A percentile compares a stretch with the other conserved stretches of the same genome.
Conservation (phyloP, 2,329 filamentous ascomycete genomes). For the Hirsutella minnesotensis region DNA sequence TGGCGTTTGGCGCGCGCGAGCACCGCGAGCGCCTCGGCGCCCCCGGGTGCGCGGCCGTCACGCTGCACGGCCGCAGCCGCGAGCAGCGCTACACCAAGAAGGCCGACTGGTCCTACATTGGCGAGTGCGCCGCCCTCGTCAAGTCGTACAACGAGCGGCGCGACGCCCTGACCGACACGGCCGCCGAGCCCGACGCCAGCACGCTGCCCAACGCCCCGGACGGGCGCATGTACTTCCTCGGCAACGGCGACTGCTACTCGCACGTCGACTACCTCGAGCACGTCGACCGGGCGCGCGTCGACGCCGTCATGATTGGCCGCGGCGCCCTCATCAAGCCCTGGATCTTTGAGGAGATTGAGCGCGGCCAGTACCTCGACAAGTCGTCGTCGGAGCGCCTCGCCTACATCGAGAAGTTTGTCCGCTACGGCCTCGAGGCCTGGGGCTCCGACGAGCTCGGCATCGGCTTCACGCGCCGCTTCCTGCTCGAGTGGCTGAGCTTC, state of each 20-base stretch:
- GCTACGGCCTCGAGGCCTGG: slow-evolving; percentile 89
- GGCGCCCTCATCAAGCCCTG: slow-evolving; percentile 95
- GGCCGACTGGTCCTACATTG: slow-evolving; percentile 94
- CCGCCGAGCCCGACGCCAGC: slow-evolving; percentile 62
- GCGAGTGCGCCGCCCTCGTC: slow-evolving; percentile 77
- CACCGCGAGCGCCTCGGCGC: slow-evolving; percentile 58
- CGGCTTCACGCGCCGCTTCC: slow-evolving; percentile 79
- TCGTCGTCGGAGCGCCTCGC: slow-evolving; percentile 73
- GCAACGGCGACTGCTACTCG: slow-evolving; percentile 94
- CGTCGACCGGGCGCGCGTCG: slow-evolving; percentile 66
- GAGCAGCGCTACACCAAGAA: slow-evolving; percentile 87
- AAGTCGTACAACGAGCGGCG: slow-evolving; percentile 63
- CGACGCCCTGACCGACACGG: slow-evolving; percentile 60
- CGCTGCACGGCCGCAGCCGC: slow-evolving; percentile 82
- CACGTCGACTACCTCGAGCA: slow-evolving; percentile 78
- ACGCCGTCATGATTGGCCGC: slow-evolving; percentile 94
- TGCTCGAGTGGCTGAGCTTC: slow-evolving; percentile 95
- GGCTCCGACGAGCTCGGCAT: slow-evolving; percentile 91
- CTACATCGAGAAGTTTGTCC: slow-evolving; percentile 80
- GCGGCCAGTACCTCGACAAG: slow-evolving; percentile 91
- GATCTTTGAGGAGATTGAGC: slow-evolving; percentile 93
- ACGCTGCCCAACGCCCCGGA: slow-evolving; percentile 54
- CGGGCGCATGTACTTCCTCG: slow-evolving; percentile 76
- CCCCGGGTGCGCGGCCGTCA: slow-evolving; percentile 86
- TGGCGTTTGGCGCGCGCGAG: slow-evolving; percentile 70